Evolutionary conservation across 2,329 filamentous ascomycete genomes (phyloP), one percentile per base, ranked within the genome.

Genomic region (Epichloe gansuensis): DNA sequence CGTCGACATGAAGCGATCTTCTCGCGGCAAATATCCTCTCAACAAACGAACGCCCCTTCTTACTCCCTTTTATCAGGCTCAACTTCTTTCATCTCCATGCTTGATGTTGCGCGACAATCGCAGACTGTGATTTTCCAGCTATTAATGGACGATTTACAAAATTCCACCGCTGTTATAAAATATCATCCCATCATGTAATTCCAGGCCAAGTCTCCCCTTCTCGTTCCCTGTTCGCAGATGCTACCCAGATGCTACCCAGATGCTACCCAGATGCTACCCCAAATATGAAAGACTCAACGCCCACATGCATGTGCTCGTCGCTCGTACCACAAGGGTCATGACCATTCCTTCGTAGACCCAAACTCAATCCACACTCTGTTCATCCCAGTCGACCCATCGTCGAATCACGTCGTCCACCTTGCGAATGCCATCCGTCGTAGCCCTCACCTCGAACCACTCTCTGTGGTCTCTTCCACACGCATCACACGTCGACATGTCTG

Each of bases 401-500:
- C 83, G 80, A 42, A 95, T 83, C 54, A 90, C 81, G 58, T 86
- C 74, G 57, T 81, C 72, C 72, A 81, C 73, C 71, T 78, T 75
- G 55, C 76, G 80, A 3, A 97, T 76, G 0, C 84, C 87, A 31
- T 83, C 76, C 57, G 83, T 78, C 23, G 74, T 83, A 0, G 88
- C 87, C 56, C 88, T 82, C 1, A 96, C 83, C 69, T 94, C 87
- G 65, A 98, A 98, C 91, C 91, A 98, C 71, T 98, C 93, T 50
- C 85, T 75, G 67, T 98, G 93, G 61, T 89, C 84, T 62, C 83
- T 83, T 2, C 90, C 90, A 64, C 93, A 98, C 1, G 82, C 78
- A 4, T 75, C 74, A 62, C 93, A 98, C 50, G 79, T 78, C 17
- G 69, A 72, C 46, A 70, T 67, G 66, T 82, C 69, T 52, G 71